These are phyloP conservation scores for Xylariales sp. DNA, from an alignment of 2,329 filamentous ascomycete species.

Conservation along the genomic window DNA sequence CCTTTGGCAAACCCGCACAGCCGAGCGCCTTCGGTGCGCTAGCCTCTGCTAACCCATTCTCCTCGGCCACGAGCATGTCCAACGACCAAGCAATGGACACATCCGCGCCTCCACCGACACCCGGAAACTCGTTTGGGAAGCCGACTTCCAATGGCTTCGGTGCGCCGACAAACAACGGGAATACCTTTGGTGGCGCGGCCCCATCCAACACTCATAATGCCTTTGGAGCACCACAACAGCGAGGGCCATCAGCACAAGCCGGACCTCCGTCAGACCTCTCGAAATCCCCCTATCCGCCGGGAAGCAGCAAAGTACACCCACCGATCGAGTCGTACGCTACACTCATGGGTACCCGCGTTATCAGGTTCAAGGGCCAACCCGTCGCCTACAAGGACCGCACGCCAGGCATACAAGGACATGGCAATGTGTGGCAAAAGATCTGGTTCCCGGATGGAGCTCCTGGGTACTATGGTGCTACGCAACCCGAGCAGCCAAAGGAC, in stretches of 20 bases:
- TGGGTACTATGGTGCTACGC: constrained; percentile 57
- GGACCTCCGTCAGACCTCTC: no score
- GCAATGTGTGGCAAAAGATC: constrained; percentile 58
- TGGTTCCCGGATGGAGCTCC: constrained; percentile 72
- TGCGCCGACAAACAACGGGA: constrained; percentile 15
- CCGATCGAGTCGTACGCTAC: constrained; percentile 38
- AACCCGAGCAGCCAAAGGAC: constrained; percentile 41
- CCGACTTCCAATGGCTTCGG: constrained; percentile 14
- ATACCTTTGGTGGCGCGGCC: no score
- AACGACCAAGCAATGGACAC: constrained; percentile 23
- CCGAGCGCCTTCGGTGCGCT: constrained; percentile 26
- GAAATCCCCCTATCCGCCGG: constrained; percentile 38
- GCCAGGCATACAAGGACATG: constrained; percentile 27
- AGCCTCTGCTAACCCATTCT: constrained; percentile 20
- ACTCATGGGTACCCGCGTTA: constrained; percentile 41
- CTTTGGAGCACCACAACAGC: no score
- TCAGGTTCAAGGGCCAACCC: constrained; percentile 58
- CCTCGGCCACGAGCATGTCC: constrained; percentile 17
- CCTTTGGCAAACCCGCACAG: constrained; percentile 25
- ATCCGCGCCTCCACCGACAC: constrained; percentile 15
- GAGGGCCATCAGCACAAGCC: no score
- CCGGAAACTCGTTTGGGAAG: constrained; percentile 24
- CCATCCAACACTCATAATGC: no score
- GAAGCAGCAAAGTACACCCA: constrained; percentile 40
- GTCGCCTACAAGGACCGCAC: constrained; percentile 50